These are phyloP conservation scores for Calonectria honghensis DNA, from an alignment of 2,329 filamentous ascomycete genomes.

Conservation along the genomic window DNA sequence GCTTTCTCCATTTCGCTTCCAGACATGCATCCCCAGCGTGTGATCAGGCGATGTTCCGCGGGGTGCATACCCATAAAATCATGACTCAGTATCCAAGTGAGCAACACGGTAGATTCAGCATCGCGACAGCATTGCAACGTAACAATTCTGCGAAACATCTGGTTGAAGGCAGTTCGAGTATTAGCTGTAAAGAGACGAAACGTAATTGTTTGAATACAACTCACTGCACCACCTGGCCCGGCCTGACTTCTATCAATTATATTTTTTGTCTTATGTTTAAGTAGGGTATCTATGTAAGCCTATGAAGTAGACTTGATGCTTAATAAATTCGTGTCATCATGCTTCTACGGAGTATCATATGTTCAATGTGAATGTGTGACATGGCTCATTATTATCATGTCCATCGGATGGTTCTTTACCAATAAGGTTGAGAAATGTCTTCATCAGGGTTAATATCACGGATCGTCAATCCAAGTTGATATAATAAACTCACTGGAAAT, in stretches of 20 bases:
- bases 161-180: not conserved
- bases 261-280: not conserved
- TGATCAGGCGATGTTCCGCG: not conserved
- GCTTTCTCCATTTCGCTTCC: not conserved
- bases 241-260: not conserved
- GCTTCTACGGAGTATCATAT: not conserved
- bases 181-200: not conserved
- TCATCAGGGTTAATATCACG: not conserved
- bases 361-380: not conserved
- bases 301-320: not conserved
- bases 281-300: not conserved
- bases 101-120: not conserved
- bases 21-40: not conserved
- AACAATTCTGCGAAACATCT: not conserved
- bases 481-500: not conserved
- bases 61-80: not conserved
- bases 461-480: not conserved
- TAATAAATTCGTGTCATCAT: not conserved
- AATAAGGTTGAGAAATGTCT: slow-evolving; percentile 7
- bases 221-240: not conserved
- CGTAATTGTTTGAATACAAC: not conserved
- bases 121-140: not conserved
- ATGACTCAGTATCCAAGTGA: not conserved
- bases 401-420: not conserved
- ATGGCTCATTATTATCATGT: not conserved